These are phyloP conservation scores for Sequoiadendron giganteum DNA, from an alignment of 75 land plant species.

Conservation along the genomic window DNA sequence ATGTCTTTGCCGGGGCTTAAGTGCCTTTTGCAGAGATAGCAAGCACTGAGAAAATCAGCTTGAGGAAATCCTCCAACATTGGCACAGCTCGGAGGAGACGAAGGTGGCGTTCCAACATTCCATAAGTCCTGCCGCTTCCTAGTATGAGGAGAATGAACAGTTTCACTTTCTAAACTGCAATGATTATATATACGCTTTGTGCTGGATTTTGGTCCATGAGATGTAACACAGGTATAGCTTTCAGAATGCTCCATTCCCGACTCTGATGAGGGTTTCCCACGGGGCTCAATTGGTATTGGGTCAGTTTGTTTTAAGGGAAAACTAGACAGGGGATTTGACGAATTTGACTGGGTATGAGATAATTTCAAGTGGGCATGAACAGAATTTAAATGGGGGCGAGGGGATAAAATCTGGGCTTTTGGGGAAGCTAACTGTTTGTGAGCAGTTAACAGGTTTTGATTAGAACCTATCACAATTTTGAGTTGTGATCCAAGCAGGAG, in stretches of 20 bases:
- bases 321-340: not conserved
- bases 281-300: conserved; percentile 10
- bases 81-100: not conserved
- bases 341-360: not conserved
- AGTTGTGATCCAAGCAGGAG: conserved; percentile 12
- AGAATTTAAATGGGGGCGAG: not conserved
- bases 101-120: conserved; percentile 8
- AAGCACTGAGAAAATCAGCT: conserved; percentile 28
- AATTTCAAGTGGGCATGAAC: not conserved
- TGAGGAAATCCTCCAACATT: not conserved
- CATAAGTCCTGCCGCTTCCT: conserved; percentile 2
- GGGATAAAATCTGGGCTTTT: conserved; percentile 5
- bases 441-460: not conserved
- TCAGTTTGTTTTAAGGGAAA: not conserved
- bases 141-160: not conserved
- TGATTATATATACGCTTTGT: conserved; percentile 10
- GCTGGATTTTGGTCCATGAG: conserved; percentile 12
- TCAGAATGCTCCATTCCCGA: conserved; percentile 23
- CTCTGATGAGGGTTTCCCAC: not conserved
- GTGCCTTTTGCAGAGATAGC: conserved; percentile 29
- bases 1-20: conserved; percentile 30
- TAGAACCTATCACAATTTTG: conserved; percentile 5
- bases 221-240: conserved; percentile 42
- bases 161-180: conserved; percentile 8
- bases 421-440: conserved; percentile 10